phyloP scores from a whole-genome alignment of 1,284 basidiomycete species.

The Puccinia coronata region DNA sequence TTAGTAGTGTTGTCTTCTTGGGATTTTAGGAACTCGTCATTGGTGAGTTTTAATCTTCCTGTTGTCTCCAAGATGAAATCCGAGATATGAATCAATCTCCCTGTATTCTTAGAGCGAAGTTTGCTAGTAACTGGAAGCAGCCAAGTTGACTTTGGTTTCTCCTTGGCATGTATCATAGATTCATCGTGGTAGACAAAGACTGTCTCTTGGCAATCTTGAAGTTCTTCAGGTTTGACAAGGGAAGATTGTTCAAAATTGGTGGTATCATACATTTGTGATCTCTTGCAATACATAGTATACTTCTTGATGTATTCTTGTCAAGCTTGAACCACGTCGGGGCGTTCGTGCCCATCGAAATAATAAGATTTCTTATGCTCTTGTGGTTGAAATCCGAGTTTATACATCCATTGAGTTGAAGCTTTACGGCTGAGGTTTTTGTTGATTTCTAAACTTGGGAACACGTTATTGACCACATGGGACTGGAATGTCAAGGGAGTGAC shows the following conservation, averaged over 20 bases:
- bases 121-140: neutral
- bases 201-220: neutral
- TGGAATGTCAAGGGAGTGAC: slow-evolving; percentile 1
- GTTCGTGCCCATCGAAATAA: too few relatives aligned
- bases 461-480: neutral
- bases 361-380: too few relatives aligned
- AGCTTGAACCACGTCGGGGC: neutral
- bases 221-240: neutral
- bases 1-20: neutral
- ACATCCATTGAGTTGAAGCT: slow-evolving; percentile 9
- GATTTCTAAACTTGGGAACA: neutral
- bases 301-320: neutral
- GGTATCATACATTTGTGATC: neutral
- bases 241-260: neutral
- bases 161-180: too few relatives aligned
- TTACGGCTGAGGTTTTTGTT: neutral
- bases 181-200: neutral
- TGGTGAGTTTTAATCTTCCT: neutral
- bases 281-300: too few relatives aligned
- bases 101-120: too few relatives aligned
- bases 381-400: slow-evolving; percentile 12
- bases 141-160: too few relatives aligned
- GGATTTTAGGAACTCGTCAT: neutral
- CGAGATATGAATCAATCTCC: too few relatives aligned
- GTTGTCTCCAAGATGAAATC: too few relatives aligned